Evolutionary conservation across 2,329 filamentous ascomycete genomes (phyloP).

Genomic region (Talaromyces albobiverticillius): DNA sequence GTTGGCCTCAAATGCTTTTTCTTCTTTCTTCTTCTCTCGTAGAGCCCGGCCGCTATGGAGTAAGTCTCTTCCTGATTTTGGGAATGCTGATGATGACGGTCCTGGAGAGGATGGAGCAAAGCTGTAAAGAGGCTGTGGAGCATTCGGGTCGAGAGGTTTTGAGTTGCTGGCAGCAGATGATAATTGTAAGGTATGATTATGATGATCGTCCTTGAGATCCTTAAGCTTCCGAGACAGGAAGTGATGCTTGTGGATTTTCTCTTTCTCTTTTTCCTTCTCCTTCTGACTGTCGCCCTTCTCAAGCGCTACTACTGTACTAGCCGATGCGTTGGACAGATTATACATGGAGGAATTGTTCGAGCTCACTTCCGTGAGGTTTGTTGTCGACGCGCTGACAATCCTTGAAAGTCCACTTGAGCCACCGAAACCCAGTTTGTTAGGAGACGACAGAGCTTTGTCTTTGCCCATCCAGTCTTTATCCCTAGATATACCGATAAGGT

Average conservation of each 20-base stretch:
- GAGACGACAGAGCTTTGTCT: conserved; percentile 56
- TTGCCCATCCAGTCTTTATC: conserved; percentile 51
- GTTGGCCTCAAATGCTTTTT: conserved; percentile 41
- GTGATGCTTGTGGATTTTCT: conserved; percentile 56
- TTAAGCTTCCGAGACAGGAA: conserved; percentile 65
- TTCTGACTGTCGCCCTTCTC: conserved; percentile 39
- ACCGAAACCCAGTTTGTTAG: conserved; percentile 53
- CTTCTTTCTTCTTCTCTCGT: conserved; percentile 74
- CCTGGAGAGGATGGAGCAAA: conserved; percentile 64
- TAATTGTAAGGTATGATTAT: conserved; percentile 53
- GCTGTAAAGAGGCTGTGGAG: conserved; percentile 63
- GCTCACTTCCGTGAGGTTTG: conserved; percentile 56
- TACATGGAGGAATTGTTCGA: conserved; percentile 59
- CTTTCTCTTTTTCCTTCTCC: conserved; percentile 42
- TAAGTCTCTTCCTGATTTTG: conserved; percentile 75
- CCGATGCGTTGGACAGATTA: conserved; percentile 60
- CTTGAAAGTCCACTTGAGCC: conserved; percentile 52
- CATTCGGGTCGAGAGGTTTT: conserved; percentile 60
- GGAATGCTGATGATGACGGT: conserved; percentile 61
- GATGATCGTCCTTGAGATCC: conserved; percentile 61
- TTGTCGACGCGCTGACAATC: conserved; percentile 59
- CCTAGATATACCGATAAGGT: conserved; percentile 61
- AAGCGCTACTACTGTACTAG: conserved; percentile 56
- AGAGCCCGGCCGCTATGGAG: conserved; percentile 73
- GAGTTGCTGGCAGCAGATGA: conserved; percentile 66